Base-by-base conservation (phyloP, 441 rosid genomes). In the Croton setiger region DNA sequence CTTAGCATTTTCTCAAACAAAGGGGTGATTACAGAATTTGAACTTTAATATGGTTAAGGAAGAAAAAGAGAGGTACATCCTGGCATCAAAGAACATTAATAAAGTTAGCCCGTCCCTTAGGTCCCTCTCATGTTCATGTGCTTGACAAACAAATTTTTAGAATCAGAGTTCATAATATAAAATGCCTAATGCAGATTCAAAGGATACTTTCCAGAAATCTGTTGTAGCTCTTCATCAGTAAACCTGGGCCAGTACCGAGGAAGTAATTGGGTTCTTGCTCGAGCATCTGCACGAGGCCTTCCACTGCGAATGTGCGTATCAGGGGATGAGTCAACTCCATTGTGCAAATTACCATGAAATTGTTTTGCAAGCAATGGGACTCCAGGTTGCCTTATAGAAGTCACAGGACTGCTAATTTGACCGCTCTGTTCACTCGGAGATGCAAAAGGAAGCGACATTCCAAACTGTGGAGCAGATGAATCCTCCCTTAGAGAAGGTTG, bases 1-100 rank as follows among this genome's bases (percentile, higher is more conserved):
- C 97, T 96, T 80, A 96, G 80, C 86, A 86, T 88, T 88, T 96
- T 96, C 89, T 96, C 99, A 62, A 96, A 96, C 78, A 96, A 81
- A 72, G 96, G 97, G 73, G 88, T 91, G 69, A 88, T 89, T 56
- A 84, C 78, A 63, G 92, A 83, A 80, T 91, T 87, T 70, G 99
- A 82, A 78, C 99, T 96, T 81, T 35, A 49, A 80, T 31, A 72
- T 75, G 35, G 90, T 92, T 79, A 96, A 96, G 98, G 84, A n/a
- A 35, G 48, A 36, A 23, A 47, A 61, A 27, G 12, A 55, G 45
- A 54, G 52, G n/a, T 5, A 18, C 66, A 54, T 53, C 12, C 53
- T 54, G 18, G 23, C 35, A 60, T 47, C 11, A n/a, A 21, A 59
- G 39, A 51, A 3, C 3, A 43, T n/a, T 13, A 1, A 65, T 41